phyloP scores from a whole-genome alignment of 2,329 filamentous ascomycete genomes.

The Xylaria digitata region DNA sequence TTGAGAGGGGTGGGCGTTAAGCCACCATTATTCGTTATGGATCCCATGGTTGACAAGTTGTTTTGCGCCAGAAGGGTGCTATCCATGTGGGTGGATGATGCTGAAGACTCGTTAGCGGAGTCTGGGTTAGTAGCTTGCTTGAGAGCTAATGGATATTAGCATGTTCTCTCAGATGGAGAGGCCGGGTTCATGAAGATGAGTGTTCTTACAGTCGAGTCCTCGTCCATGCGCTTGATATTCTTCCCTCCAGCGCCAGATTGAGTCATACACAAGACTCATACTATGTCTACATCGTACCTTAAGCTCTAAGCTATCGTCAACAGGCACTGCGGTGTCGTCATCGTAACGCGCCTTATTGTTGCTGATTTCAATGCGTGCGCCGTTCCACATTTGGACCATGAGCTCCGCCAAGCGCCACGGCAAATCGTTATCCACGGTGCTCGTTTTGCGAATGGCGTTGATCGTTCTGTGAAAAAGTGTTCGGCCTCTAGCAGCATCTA shows the following conservation, averaged over 20 bases:
- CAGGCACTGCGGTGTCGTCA: slow-evolving; percentile 61
- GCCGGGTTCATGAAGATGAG: slow-evolving; percentile 45
- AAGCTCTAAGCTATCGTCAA: slow-evolving; percentile 79
- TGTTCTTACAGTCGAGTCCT: slow-evolving; percentile 74
- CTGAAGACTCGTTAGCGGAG: slow-evolving; percentile 78
- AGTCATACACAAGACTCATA: slow-evolving; percentile 87
- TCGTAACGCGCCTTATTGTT: slow-evolving; percentile 60
- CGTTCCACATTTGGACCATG: slow-evolving; percentile 90
- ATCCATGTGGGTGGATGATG: slow-evolving; percentile 73
- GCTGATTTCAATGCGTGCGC: slow-evolving; percentile 64
- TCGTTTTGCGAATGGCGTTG: slow-evolving; percentile 75
- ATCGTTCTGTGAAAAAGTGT: slow-evolving; percentile 78
- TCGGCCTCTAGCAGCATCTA: slow-evolving; percentile 75
- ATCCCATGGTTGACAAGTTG: slow-evolving; percentile 59
- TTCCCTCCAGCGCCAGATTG: slow-evolving; percentile 86
- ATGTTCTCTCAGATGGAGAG: slow-evolving; percentile 46
- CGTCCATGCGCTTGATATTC: slow-evolving; percentile 79
- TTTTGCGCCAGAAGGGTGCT: slow-evolving; percentile 67
- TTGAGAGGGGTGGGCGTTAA: slow-evolving; percentile 64
- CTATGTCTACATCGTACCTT: slow-evolving; percentile 87
- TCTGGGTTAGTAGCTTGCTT: slow-evolving; percentile 90
- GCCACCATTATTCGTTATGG: slow-evolving; percentile 62
- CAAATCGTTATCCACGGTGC: slow-evolving; percentile 81
- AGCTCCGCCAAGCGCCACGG: slow-evolving; percentile 83
- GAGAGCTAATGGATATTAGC: slow-evolving; percentile 66